A percentile compares a stretch with the other conserved stretches of the same genome.
phyloP scores from a whole-genome alignment of 305 asterid genomes.

The Fraxinus sp. region DNA sequence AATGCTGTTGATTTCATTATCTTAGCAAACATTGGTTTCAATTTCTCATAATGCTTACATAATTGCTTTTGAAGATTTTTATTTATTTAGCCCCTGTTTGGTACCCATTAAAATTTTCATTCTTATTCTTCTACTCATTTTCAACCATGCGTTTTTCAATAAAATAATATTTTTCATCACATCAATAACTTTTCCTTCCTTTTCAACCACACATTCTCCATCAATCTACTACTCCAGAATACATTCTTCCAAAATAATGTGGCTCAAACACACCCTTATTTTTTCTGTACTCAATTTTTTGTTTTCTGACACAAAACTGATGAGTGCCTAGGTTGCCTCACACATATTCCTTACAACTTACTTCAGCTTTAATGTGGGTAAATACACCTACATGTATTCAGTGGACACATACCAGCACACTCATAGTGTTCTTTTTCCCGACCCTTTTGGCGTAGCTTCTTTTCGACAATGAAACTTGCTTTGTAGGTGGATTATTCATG shows the following conservation, averaged over 20 bases:
- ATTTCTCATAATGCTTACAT: background rate
- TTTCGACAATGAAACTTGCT: slow-evolving; percentile 21
- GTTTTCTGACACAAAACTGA: background rate
- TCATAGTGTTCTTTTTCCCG: background rate
- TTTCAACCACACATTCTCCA: too few relatives aligned
- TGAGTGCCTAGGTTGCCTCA: background rate
- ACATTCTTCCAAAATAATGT: too few relatives aligned
- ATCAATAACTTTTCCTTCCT: too few relatives aligned
- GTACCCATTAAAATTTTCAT: too few relatives aligned
- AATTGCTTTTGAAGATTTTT: background rate
- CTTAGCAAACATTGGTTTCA: background rate
- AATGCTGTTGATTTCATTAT: background rate
- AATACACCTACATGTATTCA: background rate
- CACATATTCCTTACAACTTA: background rate
- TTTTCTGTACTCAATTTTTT: background rate
- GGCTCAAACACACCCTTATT: too few relatives aligned
- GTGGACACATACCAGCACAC: background rate
- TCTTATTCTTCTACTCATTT: too few relatives aligned
- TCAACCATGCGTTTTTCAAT: too few relatives aligned
- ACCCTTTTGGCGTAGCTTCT: background rate
- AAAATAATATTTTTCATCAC: too few relatives aligned
- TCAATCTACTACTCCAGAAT: too few relatives aligned
- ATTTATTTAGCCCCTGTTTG: too few relatives aligned
- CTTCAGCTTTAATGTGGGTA: background rate
- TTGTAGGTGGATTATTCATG: slow-evolving; percentile 78